These are phyloP conservation scores for Rhipidocladum racemiflorum DNA, from an alignment of 176 grass and related monocot species.

Conservation along the genomic window DNA sequence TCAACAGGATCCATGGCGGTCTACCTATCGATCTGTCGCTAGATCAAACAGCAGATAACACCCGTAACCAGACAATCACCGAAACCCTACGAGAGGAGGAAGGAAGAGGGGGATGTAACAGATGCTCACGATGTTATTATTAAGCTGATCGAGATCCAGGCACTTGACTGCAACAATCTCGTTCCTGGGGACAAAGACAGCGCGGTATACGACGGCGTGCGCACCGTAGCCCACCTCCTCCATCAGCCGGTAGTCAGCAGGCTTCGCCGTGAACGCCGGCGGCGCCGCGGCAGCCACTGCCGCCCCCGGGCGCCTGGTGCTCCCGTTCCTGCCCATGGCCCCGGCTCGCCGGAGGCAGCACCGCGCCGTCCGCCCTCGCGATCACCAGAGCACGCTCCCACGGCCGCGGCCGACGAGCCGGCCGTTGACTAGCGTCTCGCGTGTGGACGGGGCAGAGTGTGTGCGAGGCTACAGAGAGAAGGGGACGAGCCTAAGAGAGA, in stretches of 20 bases:
- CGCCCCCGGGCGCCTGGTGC: conserved; percentile 15
- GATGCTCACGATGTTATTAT: conserved; percentile 83
- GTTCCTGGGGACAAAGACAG: conserved; percentile 65
- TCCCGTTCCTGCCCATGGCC: conserved; percentile 47
- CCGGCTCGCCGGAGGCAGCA: not conserved
- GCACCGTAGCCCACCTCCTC: conserved; percentile 93
- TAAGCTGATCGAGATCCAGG: conserved; percentile 99
- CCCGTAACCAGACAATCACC: not conserved
- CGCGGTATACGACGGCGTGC: conserved; percentile 86
- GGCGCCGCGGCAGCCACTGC: not conserved
- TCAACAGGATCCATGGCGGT: conserved; percentile 27
- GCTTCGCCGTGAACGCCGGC: conserved; percentile 58
- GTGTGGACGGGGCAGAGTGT: conserved; percentile 7
- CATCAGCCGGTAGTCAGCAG: conserved; percentile 61
- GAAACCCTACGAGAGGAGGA: not conserved
- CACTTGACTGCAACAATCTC: conserved; percentile 86
- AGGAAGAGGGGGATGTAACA: not conserved
- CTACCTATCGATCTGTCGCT: conserved; percentile 48
- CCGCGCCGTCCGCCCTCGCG: not conserved
- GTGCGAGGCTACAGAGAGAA: conserved; percentile 1
- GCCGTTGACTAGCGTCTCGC: conserved; percentile 40
- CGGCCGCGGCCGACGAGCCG: not conserved
- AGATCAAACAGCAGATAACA: conserved; percentile 29
- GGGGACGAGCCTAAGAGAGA: not conserved
- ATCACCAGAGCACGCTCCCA: conserved; percentile 8